phyloP scores from a whole-genome alignment of 768 basidiomycete species.

The Postia placenta region DNA sequence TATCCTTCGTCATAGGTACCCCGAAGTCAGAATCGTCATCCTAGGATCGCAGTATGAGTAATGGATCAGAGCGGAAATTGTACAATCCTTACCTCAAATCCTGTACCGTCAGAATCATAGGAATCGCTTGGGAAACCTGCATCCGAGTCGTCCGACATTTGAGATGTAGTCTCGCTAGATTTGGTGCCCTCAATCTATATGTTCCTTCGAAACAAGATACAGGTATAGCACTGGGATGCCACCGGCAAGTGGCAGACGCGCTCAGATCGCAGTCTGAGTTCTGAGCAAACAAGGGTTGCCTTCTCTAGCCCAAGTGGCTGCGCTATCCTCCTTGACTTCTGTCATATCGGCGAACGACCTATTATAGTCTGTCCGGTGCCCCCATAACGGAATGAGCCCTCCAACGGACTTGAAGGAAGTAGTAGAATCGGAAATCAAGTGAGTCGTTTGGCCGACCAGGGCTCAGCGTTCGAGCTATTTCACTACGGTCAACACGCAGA shows the following conservation, averaged over 20 bases:
- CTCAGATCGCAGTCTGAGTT: too few relatives aligned
- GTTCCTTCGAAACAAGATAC: too few relatives aligned
- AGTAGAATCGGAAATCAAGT: constrained; percentile 19
- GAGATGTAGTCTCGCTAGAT: neutral
- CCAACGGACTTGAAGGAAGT: constrained; percentile 18
- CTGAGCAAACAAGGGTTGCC: too few relatives aligned
- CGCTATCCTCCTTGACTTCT: too few relatives aligned
- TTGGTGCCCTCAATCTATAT: too few relatives aligned
- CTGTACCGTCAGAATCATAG: constrained; percentile 20
- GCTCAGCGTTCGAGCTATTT: neutral
- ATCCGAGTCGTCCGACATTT: constrained; percentile 25
- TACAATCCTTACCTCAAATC: constrained; percentile 15
- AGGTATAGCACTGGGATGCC: too few relatives aligned
- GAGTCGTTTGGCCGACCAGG: neutral
- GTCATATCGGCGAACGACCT: too few relatives aligned
- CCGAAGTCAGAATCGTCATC: constrained; percentile 19
- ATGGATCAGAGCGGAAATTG: neutral
- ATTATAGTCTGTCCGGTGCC: too few relatives aligned
- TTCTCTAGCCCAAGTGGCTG: too few relatives aligned
- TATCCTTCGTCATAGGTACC: constrained; percentile 13
- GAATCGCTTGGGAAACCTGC: constrained; percentile 14
- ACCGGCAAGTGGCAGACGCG: too few relatives aligned
- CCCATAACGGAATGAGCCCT: constrained; percentile 14
- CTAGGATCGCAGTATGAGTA: constrained; percentile 8
- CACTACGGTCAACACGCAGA: neutral